Evolutionary conservation across 495 filamentous ascomycete genomes (phyloP), one percentile per base, ranked within the genome.

Genomic region (Podospora bellae-mahoneyi): DNA sequence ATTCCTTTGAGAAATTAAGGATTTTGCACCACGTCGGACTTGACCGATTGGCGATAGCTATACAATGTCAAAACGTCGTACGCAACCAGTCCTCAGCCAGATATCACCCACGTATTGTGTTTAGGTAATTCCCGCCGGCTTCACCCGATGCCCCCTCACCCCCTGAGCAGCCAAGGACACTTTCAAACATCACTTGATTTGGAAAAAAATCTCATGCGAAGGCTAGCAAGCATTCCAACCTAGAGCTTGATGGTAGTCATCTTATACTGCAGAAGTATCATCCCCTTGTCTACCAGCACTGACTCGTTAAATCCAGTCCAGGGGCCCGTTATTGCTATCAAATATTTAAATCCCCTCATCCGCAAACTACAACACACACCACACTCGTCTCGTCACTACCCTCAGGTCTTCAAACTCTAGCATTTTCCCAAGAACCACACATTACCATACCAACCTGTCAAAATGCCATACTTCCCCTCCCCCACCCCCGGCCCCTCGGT

Each of bases 381-480:
- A 23, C 23, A 23, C 23, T 23, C 23, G 2, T 32, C 30, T 7
- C 3, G 7, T 32, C 30, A 32, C 23, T 23, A 23, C 23, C 23
- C 23, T 23, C 23, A 23, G 23, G 23, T 23, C 23, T 1, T 23
- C 23, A 23, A 23, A 23, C 23, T 23, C 23, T 23, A 23, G 23
- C 23, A 23, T 23, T 2, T 23, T 23, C 1, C 23, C 23, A 23
- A 23, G 23, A 23, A 23, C 23, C 23, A 23, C 23, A 23, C 23
- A 23, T 23, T 1, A 23, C 23, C 23, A 23, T 23, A 23, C 23
- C 23, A 23, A 23, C 15, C 15, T 6, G 7, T 48, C 39, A 48
- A 48, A 13, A 65, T 69, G 67, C 67, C 67, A 6, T 65, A 60
- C 39, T 66, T 69, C 58, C 19, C 65, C 15, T 34, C 61, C 53